Conservation (phyloP, 768 basidiomycete species). For the Gautieria morchelliformis region DNA sequence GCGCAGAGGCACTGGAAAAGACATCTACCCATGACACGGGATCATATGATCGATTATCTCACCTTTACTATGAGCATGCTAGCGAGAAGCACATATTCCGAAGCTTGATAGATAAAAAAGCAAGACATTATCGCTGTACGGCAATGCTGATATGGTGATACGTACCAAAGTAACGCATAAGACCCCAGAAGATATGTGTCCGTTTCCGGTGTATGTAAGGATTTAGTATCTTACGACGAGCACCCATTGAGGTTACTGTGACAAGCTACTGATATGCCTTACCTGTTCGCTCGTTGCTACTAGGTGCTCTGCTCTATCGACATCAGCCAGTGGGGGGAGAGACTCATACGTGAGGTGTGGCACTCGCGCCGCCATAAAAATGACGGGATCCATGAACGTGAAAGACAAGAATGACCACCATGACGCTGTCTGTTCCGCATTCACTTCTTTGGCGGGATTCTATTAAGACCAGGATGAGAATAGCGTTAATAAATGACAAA, state of each 20-base stretch:
- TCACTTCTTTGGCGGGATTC: constrained; percentile 25
- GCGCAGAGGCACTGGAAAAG: not conserved
- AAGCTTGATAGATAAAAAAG: not conserved
- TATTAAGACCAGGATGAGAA: constrained; percentile 12
- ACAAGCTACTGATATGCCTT: constrained; percentile 15
- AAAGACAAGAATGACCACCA: constrained; percentile 34
- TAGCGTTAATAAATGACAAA: not conserved
- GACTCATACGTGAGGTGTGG: constrained; percentile 33
- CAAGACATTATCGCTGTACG: not conserved
- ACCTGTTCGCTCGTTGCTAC: not conserved
- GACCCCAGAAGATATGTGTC: constrained; percentile 37
- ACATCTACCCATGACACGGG: no score
- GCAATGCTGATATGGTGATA: not conserved
- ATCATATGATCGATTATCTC: not conserved
- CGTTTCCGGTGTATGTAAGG: constrained; percentile 29
- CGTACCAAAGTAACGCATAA: constrained; percentile 26
- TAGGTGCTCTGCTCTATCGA: constrained; percentile 1
- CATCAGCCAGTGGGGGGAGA: constrained; percentile 39
- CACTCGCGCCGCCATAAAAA: constrained; percentile 33
- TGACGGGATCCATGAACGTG: constrained; percentile 44
- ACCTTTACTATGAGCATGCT: not conserved
- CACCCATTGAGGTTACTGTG: constrained; percentile 20
- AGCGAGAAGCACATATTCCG: constrained; percentile 1
- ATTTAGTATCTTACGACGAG: constrained; percentile 24
- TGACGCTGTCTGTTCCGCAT: constrained; percentile 43